phyloP scores from a whole-genome alignment of 208 protist genomes.

The Balamuthia mandrillaris region DNA sequence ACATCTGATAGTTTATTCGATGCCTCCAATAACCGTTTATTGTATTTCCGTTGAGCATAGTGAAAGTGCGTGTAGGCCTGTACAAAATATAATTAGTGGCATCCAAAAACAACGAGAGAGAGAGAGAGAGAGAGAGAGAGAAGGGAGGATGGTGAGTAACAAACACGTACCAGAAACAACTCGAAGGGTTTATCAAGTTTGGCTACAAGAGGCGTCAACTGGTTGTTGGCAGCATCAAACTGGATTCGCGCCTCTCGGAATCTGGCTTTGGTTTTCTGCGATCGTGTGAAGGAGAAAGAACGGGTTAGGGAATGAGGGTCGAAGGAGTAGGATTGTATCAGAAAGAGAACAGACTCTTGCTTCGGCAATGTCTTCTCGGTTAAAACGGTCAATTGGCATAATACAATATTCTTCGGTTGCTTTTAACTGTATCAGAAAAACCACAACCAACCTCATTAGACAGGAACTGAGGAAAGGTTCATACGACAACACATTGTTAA shows the following conservation, averaged over 20 bases:
- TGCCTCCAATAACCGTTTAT: neutral
- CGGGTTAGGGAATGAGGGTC: neutral
- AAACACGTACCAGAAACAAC: neutral
- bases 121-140: neutral
- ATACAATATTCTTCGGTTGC: neutral
- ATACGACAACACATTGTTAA: neutral
- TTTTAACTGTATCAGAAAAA: neutral
- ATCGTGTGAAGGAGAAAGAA: neutral
- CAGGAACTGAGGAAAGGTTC: no score
- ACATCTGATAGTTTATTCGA: neutral
- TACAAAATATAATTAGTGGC: neutral
- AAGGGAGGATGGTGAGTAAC: neutral
- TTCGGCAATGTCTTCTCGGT: neutral
- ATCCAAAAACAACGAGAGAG: neutral
- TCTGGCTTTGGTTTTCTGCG: neutral
- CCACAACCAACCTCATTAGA: no score
- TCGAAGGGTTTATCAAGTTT: slow-evolving; percentile 10
- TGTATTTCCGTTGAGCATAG: slow-evolving; percentile 20
- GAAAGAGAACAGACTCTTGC: neutral
- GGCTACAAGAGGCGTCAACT: neutral
- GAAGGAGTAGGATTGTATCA: neutral
- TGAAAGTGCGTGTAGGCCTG: slow-evolving; percentile 24
- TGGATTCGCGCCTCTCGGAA: slow-evolving; percentile 15
- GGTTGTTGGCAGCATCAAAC: neutral
- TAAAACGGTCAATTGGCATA: neutral